Base-by-base conservation (phyloP, 164 flowering plant genomes). In the Santalum album region DNA sequence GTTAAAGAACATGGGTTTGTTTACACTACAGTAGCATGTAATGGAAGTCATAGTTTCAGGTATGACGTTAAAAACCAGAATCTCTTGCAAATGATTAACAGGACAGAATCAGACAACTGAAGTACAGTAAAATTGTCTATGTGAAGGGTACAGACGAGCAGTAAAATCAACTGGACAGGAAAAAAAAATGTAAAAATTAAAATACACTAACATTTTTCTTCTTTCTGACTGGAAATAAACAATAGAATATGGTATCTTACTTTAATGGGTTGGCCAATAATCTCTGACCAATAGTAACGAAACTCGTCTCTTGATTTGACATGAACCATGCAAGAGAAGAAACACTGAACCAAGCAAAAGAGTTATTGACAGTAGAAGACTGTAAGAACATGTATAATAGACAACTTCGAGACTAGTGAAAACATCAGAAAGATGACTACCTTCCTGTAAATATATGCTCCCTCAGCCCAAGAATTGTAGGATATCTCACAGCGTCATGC, bases 281-380 rank as follows among this genome's bases (percentile, higher is more conserved):
- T 68, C 99, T 79, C 65, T 94, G 99, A 27, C 96, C 97, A 71
- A 90, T 87, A 16, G 99, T 94, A 2, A 94, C 97, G 76, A 94
- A 90, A 75, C 97, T 94, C 16, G 85, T 85, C 69, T 94, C 99
- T 67, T 94, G 99, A 79, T 84, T 85, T 34, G 99, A 87, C 99
- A 94, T 94, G 72, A 94, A 81, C 86, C 87, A 86, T 26, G 98
- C 98, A 69, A 91, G 90, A 63, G 96, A 88, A 61, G 98, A 91
- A 72, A 91, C 95, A 82, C 96, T 91, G 86, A 69, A 76, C 42
- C 34, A 45, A 36, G 16, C 6, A 39, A 35, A 46, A 45, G 16
- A 26, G 23, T 26, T 38, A 1, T 17, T 20, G 49, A 10, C 47
- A 50, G 23, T 16, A 18, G 3, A 32, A 2, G 10, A 35, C 0